A percentile compares a stretch with the other conserved stretches of the same genome.
Conservation (phyloP, 345 rosid genomes). For the Linum tenue region DNA sequence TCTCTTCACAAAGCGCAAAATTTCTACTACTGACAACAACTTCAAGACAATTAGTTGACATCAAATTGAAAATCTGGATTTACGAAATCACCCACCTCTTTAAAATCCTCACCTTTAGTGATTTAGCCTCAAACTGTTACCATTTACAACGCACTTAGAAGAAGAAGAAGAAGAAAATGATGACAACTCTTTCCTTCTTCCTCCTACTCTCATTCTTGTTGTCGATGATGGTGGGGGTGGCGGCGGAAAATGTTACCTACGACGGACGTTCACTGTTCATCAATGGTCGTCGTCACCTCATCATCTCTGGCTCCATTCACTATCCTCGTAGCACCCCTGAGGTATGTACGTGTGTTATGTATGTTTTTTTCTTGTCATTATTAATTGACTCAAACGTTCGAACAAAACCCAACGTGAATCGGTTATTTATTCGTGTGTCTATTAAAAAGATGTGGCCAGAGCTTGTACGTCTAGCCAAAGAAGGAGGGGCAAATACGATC, state of each 20-base stretch:
- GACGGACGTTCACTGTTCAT: constrained; percentile 56
- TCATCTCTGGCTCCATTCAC: constrained; percentile 64
- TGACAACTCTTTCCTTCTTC: neutral
- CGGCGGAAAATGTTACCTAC: constrained; percentile 38
- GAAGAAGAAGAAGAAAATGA: neutral
- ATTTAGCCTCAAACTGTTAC: no score
- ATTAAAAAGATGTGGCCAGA: constrained; percentile 78
- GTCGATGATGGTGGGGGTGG: constrained; percentile 11
- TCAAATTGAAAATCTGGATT: no score
- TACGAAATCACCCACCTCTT: no score
- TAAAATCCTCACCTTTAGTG: no score
- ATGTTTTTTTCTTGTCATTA: neutral
- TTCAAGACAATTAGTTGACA: no score
- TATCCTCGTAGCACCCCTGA: constrained; percentile 67
- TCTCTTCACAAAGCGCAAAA: no score
- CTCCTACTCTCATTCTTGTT: neutral
- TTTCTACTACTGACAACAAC: no score
- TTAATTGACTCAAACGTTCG: neutral
- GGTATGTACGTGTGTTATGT: constrained; percentile 19
- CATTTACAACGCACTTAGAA: no score
- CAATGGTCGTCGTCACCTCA: constrained; percentile 49
- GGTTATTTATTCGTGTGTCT: no score
- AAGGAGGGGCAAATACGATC: constrained; percentile 71
- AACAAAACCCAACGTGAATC: neutral
- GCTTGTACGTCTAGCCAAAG: constrained; percentile 70